Evolutionary conservation across 2,329 filamentous ascomycete genomes (phyloP), one percentile per base, ranked within the genome.

Genomic region (Beauveria scarabaeidicola): DNA sequence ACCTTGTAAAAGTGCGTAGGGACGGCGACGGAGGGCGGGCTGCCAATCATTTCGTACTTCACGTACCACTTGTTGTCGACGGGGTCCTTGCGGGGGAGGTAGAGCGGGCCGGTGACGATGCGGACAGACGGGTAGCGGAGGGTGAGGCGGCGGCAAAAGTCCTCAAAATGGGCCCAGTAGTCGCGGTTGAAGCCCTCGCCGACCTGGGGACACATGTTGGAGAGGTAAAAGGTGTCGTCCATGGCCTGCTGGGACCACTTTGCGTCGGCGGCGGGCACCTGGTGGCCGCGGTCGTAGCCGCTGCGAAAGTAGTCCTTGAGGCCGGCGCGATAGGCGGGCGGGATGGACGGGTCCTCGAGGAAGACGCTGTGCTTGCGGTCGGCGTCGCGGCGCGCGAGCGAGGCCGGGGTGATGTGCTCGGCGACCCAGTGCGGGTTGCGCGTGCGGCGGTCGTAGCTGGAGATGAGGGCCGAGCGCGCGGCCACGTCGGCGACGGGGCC

Each of bases 1-100:
- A 99, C 91, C 79, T 99, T 99, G 83, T 96, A 99, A 77, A 99
- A 99, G 74, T 99, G 94, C 23, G 94, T 99, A 3, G 94, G 94
- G 57, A 99, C 94, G 27, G 94, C 92, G 59, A 99, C 89, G 68
- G 91, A 95, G 8, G 94, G 93, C 64, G 94, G 94, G 70, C 81
- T 88, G 43, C 94, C 94, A 67, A 99, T 96, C 61, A 99, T 88
- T 77, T 99, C 94, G 77, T 99, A 97, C 62, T 81, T 87, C 61
- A 97, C 91, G 66, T 91, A 88, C 91, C 92, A 99, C 78, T 97
- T 97, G 67, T 89, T 89, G 77, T 97, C 94, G 60, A 75, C 75
- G 5, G 86, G 80, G 65, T 96, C 91, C 62, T 86, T 84, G 73
- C 89, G 89, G 10, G 94, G 94, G 23, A 99, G 82, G 75, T 99